Evolutionary conservation across 352 stramenopile genomes (phyloP).

Genomic region (Phytophthora megakarya): DNA sequence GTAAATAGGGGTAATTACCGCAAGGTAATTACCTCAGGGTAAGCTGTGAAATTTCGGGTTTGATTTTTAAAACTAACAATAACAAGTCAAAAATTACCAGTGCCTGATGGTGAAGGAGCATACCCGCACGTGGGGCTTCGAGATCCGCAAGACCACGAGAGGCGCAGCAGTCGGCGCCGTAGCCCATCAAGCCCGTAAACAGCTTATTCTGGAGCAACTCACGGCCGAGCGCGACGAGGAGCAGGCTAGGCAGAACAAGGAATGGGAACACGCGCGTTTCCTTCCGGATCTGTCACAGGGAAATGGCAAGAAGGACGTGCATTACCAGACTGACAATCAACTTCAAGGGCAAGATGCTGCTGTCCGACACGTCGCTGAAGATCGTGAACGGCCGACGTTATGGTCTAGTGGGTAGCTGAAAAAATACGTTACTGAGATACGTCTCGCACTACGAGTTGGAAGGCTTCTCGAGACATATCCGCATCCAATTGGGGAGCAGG

Average conservation of each 20-base stretch:
- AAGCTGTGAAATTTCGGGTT: no score
- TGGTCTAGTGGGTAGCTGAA: conserved; percentile 95
- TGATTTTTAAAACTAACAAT: no score
- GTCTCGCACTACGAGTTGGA: conserved; percentile 97
- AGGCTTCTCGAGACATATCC: conserved; percentile 95
- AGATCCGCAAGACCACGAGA: conserved; percentile 83
- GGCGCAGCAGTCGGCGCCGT: conserved; percentile 72
- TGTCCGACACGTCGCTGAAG: conserved; percentile 88
- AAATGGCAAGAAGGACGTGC: conserved; percentile 88
- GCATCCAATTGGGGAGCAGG: conserved; percentile 95
- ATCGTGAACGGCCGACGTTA: conserved; percentile 86
- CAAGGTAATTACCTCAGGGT: no score
- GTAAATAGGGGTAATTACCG: no score
- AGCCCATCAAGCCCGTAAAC: conserved; percentile 80
- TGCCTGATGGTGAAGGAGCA: no score
- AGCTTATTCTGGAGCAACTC: conserved; percentile 70
- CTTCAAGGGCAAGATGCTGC: conserved; percentile 91
- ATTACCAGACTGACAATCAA: conserved; percentile 89
- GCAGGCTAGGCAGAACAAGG: conserved; percentile 67
- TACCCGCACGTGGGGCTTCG: conserved; percentile 87
- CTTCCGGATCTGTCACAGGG: conserved; percentile 78
- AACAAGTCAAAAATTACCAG: no score
- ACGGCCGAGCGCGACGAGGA: conserved; percentile 59
- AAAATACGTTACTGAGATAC: conserved; percentile 96
- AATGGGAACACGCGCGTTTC: conserved; percentile 83